Conservation (phyloP, 225 moss, liverwort and hornwort genomes). For the Sphagnum tenellum region DNA sequence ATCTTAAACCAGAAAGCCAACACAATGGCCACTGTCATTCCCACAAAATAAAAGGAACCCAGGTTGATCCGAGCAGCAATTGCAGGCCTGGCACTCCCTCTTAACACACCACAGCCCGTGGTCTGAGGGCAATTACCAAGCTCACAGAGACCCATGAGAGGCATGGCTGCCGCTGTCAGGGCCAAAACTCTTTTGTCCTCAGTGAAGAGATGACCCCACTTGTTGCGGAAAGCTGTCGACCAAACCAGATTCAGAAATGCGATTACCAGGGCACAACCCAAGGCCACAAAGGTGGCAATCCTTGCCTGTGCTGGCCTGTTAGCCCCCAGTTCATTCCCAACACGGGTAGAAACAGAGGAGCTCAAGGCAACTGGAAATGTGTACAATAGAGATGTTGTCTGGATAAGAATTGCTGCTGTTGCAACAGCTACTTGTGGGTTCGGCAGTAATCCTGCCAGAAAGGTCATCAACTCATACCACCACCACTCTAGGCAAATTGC, state of each 20-base stretch:
- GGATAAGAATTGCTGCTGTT: slow-evolving; percentile 65
- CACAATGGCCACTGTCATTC: slow-evolving; percentile 68
- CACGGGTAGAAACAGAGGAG: slow-evolving; percentile 67
- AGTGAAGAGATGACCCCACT: slow-evolving; percentile 71
- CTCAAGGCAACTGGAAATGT: slow-evolving; percentile 66
- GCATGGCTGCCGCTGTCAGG: slow-evolving; percentile 70
- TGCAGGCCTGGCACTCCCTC: slow-evolving; percentile 75
- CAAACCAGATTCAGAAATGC: slow-evolving; percentile 56
- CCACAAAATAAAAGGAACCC: slow-evolving; percentile 71
- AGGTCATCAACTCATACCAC: slow-evolving; percentile 93
- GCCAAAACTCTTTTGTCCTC: slow-evolving; percentile 45
- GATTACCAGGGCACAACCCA: slow-evolving; percentile 40
- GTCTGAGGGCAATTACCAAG: slow-evolving; percentile 89
- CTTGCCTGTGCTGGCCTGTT: slow-evolving; percentile 47
- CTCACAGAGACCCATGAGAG: slow-evolving; percentile 72
- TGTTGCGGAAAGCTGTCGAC: slow-evolving; percentile 53
- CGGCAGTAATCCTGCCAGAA: slow-evolving; percentile 71
- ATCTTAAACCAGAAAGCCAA: slow-evolving; percentile 69
- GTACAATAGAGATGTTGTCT: slow-evolving; percentile 82
- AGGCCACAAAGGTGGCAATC: slow-evolving; percentile 47
- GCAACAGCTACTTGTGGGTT: slow-evolving; percentile 66
- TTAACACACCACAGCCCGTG: slow-evolving; percentile 69
- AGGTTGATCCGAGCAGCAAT: slow-evolving; percentile 68
- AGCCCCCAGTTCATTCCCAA: slow-evolving; percentile 71
- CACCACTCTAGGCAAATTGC: slow-evolving; percentile 88